Evolutionary conservation across 345 rosid species (phyloP), one percentile per base, ranked within the genome.

Genomic region (Carallia brachiata): DNA sequence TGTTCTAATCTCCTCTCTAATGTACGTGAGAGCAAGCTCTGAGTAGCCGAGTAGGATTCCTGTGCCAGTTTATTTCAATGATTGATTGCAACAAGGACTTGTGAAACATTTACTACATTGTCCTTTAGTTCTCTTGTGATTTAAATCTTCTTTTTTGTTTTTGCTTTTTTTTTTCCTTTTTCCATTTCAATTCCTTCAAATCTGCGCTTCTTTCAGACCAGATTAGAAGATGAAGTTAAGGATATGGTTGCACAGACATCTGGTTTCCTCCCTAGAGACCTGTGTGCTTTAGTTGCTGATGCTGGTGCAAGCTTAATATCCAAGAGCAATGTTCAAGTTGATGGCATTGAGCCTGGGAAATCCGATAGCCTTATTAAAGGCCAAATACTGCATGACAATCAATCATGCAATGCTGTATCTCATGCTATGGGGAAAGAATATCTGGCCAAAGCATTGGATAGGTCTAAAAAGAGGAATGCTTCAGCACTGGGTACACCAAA

Each of bases 401-500:
- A 70, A 52, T 76, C 83, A 67, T 55, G 58, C 58, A 63, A 66
- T 54, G 67, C 61, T 70, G 64, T 56, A 36, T 75, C 84, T 76
- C 81, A 58, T 62, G 68, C 67, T 56, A 52, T 72, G 60, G 78
- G 79, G 58, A 89, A 88, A 70, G 90, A 85, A 58, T 86, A 78
- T 67, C 74, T 95, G 69, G 70, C 68, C 74, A 88, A 80, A 80
- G 97, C 97, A 12, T 71, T 95, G 81, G 93, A 90, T 47, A 82
- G 90, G 78, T 89, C 97, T 73, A 95, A 92, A 88, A 95, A 90
- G 81, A 85, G 99, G 78, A 95, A 88, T 79, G 93, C 96, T 74
- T 89, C 92, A 40, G 96, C 96, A 59, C 79, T 95, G 78, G 97
- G 99, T 72, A 84, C 99, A 81, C 99, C 99, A 31, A 95, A 92